These are phyloP conservation scores for Barbatosphaeria neglecta DNA, from an alignment of 495 filamentous ascomycete genomes.

Conservation along the genomic window DNA sequence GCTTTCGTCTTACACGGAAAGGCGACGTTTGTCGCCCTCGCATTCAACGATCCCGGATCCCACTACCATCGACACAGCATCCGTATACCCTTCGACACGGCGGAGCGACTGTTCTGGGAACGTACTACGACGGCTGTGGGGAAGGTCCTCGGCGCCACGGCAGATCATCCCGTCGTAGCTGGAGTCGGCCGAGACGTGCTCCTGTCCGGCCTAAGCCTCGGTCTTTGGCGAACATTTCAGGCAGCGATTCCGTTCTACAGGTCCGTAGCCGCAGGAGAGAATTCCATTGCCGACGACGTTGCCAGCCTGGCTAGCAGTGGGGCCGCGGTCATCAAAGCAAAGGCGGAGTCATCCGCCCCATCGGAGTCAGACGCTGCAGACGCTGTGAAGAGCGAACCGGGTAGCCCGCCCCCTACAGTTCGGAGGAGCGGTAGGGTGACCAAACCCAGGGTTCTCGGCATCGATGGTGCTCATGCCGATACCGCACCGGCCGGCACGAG, in stretches of 20 bases:
- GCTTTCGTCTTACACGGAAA: constrained; percentile 27
- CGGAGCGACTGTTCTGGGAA: constrained; percentile 26
- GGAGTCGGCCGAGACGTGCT: constrained; percentile 39
- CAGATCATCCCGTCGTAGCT: constrained; percentile 37
- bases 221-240: constrained; percentile 41
- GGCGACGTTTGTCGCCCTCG: constrained; percentile 19
- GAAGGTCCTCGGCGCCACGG: constrained; percentile 26
- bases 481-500: constrained; percentile 5
- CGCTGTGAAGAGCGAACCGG: background rate
- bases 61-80: constrained; percentile 33
- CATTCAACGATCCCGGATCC: constrained; percentile 28
- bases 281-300: background rate
- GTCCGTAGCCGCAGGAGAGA: background rate
- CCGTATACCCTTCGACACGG: constrained; percentile 29
- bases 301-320: background rate
- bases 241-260: constrained; percentile 13
- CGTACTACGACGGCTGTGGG: constrained; percentile 28
- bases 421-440: constrained; percentile 10
- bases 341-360: background rate
- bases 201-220: constrained; percentile 37
- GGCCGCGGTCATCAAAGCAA: background rate
- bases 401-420: constrained; percentile 1
- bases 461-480: constrained; percentile 3
- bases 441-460: constrained; percentile 9
- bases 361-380: background rate